Evolutionary conservation across 2,329 filamentous ascomycete genomes (phyloP).

Genomic region (Cladobotryum protrusum): DNA sequence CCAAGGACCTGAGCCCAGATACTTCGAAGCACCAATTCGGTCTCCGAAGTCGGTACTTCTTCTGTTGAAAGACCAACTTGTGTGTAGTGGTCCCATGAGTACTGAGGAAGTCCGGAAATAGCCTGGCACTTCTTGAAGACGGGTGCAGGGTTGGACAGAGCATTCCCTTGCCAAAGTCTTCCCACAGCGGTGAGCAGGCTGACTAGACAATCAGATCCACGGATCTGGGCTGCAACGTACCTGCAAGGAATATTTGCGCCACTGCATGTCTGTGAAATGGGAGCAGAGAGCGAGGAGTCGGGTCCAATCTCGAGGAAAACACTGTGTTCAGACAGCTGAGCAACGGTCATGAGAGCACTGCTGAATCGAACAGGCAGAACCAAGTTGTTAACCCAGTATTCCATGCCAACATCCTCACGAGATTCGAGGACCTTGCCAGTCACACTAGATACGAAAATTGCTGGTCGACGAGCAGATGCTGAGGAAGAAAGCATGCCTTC

Average conservation of each 20-base stretch:
- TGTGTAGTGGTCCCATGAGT: too few species aligned
- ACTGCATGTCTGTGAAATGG: background rate
- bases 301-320: too few species aligned
- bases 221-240: background rate
- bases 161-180: conserved; percentile 3
- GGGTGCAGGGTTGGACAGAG: background rate
- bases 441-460: conserved; percentile 7
- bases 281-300: too few species aligned
- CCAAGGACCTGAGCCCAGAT: too few species aligned
- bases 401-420: conserved; percentile 1
- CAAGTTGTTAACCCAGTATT: conserved; percentile 4
- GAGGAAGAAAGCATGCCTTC: background rate
- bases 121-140: too few species aligned
- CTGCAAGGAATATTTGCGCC: background rate
- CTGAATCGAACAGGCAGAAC: too few species aligned
- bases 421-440: conserved; percentile 6
- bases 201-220: background rate
- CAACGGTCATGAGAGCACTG: too few species aligned
- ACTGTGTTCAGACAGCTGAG: too few species aligned
- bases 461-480: background rate
- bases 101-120: too few species aligned
- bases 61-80: too few species aligned
- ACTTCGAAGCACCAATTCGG: too few species aligned
- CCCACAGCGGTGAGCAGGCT: background rate
- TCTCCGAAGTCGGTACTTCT: too few species aligned